Base-by-base conservation (phyloP, 2,329 filamentous ascomycete species). In the Albophoma yamanashiensis region DNA sequence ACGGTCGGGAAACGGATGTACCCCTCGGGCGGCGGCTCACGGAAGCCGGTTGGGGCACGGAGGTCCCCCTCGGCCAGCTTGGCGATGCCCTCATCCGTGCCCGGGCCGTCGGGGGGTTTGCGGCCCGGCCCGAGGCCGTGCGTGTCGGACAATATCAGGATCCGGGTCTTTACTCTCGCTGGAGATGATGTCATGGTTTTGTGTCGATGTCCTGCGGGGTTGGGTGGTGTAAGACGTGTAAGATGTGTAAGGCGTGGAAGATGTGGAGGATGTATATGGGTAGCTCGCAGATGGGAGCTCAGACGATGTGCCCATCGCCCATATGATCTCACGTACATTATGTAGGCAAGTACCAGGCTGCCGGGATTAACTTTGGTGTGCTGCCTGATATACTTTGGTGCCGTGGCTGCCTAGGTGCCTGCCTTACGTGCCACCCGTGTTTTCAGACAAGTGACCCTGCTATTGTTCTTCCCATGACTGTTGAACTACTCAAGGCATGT, bases 131-230 rank as follows among this genome's bases (percentile, higher is more conserved):
- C 57, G 55, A 60, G 58, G 31, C 68, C 71, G 59, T 76, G 74
- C 0, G 74, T 76, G 61, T 76, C 74, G 20, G 74, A 76, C 55
- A 76, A 68, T 62, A 76, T 71, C 61, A 76, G 68, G 47, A 76
- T 55, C n/a, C 71, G 70, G 1, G 73, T 75, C 57, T 70, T 75
- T 63, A 75, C 62, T 8, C 60, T 64, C 20, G 60, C 50, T 2
- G 59, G 42, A 20, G 58, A 39, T 15, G 58, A 39, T 15, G 50
- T 31, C 58, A 59, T 45, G 20, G 8, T 55, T 31, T 8, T 11
- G 12, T 20, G 17, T 14, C 4, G 20, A 12, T 20, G 14, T 20
- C 11, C 50, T 5, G 50, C 1, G 9, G 11, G 3, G n/a, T 31
- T 20, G 1, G 27, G 27, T 31, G 27, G 27, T 31, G 27, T 31